Percentiles rank a stretch among this genome's conserved stretches.
phyloP scores from a whole-genome alignment of 2,329 filamentous ascomycete genomes.

The Colletotrichum higginsianum region DNA sequence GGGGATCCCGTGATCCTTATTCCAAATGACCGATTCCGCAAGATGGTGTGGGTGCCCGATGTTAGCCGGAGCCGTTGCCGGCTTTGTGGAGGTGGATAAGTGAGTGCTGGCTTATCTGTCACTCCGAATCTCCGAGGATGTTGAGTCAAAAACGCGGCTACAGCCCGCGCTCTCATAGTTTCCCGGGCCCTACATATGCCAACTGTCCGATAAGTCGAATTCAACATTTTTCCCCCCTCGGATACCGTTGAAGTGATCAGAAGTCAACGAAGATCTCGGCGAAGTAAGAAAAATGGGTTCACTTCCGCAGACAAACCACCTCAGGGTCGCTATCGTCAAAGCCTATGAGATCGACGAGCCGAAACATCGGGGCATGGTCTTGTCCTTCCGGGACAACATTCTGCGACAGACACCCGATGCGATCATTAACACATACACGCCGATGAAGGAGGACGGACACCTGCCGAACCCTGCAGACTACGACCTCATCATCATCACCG shows the following conservation, averaged over 20 bases:
- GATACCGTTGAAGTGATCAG: neutral
- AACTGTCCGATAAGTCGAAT: neutral
- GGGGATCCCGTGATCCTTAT: constrained; percentile 3
- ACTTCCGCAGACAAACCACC: constrained; percentile 15
- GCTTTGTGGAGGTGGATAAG: constrained; percentile 13
- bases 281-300: constrained; percentile 21
- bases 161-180: neutral
- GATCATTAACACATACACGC: constrained; percentile 23
- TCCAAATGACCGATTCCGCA: constrained; percentile 33
- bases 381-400: constrained; percentile 34
- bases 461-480: constrained; percentile 25
- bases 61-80: constrained; percentile 29
- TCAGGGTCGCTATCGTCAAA: constrained; percentile 38
- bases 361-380: constrained; percentile 35
- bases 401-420: constrained; percentile 24
- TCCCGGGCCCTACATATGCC: no score
- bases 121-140: constrained; percentile 3
- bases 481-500: constrained; percentile 36
- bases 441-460: constrained; percentile 25
- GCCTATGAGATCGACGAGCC: constrained; percentile 38
- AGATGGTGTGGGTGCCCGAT: constrained; percentile 28
- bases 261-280: no score
- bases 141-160: neutral
- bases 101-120: constrained; percentile 20
- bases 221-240: neutral